Base-by-base conservation (phyloP, 352 stramenopile species). In the Pythium rhizo-oryzae region DNA sequence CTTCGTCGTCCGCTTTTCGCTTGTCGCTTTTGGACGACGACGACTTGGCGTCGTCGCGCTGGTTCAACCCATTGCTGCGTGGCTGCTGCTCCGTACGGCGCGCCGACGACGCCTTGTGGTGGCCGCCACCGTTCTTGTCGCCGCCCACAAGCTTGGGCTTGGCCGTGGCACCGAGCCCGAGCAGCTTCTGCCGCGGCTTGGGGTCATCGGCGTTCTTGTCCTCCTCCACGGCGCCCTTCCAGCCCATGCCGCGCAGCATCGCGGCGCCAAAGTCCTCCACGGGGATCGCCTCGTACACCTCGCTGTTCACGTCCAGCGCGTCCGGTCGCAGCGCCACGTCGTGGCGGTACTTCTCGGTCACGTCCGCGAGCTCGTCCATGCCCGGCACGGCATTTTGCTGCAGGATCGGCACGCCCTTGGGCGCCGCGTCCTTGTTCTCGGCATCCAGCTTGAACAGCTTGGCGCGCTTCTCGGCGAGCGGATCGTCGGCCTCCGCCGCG, bases 181-280 rank as follows among this genome's bases (percentile, higher is more conserved):
- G 83, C 46, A 97, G 65, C 70, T 97, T 93, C 18, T 97, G 93
- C 37, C 96, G 81, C 2, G 92, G 89, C 74, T 98, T 84, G 12
- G 79, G 73, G n/a, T 67, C 65, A 35, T 75, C 76, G 2, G 64
- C 71, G 21, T 67, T 67, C 21, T 81, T 76, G 41, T 89, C 75
- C 19, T 81, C 56, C 23, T 91, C 74, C 23, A 78, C 71, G 8
- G 71, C 71, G 41, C 96, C 97, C 11, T 72, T 97, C 97, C 97
- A 99, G 58, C 97, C 97, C 97, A 99, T 99, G 15, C 97, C 97
- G 18, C 97, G 83, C 11, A 99, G 79, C 74, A 99, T 78, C 23
- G 97, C 97, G 5, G 87, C 90, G 18, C 97, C 97, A 81, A 99
- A 99, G 57, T 98, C 94, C 49, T 93, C 80, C 54, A 99, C 93